Percentiles rank a stretch among this genome's conserved stretches.
Conservation (phyloP, 1,139 yeast species). For the Eremothecium cymbalariae region DNA sequence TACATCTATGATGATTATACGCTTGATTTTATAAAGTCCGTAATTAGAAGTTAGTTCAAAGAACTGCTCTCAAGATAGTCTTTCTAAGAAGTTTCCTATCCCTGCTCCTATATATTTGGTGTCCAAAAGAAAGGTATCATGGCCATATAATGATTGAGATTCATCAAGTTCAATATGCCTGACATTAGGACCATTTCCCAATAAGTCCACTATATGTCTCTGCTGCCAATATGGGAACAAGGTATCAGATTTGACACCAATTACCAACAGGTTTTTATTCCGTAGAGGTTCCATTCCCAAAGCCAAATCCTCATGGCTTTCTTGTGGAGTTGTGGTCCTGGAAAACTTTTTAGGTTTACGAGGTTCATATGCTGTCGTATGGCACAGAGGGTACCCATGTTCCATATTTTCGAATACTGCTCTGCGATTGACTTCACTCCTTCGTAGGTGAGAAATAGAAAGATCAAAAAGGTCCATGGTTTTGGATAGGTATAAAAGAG, state of each 20-base stretch:
- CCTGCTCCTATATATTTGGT: constrained; percentile 75
- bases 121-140: constrained; percentile 79
- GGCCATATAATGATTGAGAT: constrained; percentile 75
- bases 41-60: too few relatives aligned
- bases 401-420: constrained; percentile 32
- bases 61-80: too few relatives aligned
- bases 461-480: constrained; percentile 93
- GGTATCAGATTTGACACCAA: constrained; percentile 89
- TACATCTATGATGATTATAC: too few relatives aligned
- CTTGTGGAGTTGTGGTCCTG: constrained; percentile 39
- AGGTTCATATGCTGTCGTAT: constrained; percentile 31
- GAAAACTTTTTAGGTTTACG: constrained; percentile 32
- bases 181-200: constrained; percentile 39
- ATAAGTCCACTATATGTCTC: constrained; percentile 61
- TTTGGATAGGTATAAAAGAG: constrained; percentile 75
- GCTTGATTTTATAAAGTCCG: too few relatives aligned
- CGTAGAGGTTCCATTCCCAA: constrained; percentile 59
- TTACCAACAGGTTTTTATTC: constrained; percentile 59
- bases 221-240: constrained; percentile 95
- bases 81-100: constrained; percentile 52
- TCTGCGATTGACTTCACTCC: constrained; percentile 38
- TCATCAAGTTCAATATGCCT: constrained; percentile 66
- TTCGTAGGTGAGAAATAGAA: constrained; percentile 43
- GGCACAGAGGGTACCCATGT: constrained; percentile 36
- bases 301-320: constrained; percentile 50